Conservation (phyloP, 2,329 filamentous ascomycete species). For the Xylariaceae sp. region DNA sequence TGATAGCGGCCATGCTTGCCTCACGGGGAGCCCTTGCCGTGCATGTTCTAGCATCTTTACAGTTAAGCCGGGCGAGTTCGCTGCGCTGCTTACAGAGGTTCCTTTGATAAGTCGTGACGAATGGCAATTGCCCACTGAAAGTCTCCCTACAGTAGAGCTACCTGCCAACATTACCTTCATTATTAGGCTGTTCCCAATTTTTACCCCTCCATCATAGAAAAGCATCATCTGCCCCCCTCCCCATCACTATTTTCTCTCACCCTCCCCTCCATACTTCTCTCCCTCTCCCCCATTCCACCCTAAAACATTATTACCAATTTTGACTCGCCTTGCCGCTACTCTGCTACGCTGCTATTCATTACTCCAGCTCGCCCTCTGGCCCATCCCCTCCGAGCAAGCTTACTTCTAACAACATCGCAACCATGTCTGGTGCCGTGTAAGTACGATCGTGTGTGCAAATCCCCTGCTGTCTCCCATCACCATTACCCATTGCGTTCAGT, state of each 20-base stretch:
- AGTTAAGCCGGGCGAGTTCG: neutral
- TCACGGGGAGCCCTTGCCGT: neutral
- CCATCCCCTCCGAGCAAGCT: conserved; percentile 11
- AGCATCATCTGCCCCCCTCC: conserved; percentile 23
- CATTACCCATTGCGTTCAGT: conserved; percentile 5
- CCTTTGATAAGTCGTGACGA: neutral
- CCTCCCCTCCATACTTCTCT: conserved; percentile 19
- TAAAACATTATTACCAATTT: neutral
- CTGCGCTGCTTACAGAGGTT: neutral
- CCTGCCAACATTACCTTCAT: neutral
- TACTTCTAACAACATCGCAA: conserved; percentile 30
- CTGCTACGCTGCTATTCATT: conserved; percentile 8
- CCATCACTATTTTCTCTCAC: conserved; percentile 17
- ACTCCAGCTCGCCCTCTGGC: conserved; percentile 3
- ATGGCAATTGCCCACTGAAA: neutral
- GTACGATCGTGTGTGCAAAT: conserved; percentile 36
- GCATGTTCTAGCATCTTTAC: neutral
- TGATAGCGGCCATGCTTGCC: neutral
- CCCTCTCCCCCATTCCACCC: neutral
- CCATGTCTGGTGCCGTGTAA: conserved; percentile 65
- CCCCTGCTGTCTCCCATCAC: conserved; percentile 10
- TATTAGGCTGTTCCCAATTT: conserved; percentile 20
- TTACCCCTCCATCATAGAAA: conserved; percentile 31
- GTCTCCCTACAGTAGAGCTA: neutral
- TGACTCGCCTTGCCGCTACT: neutral